Base-by-base conservation (phyloP, 2,329 filamentous ascomycete genomes). In the Penicillium brasilianum region DNA sequence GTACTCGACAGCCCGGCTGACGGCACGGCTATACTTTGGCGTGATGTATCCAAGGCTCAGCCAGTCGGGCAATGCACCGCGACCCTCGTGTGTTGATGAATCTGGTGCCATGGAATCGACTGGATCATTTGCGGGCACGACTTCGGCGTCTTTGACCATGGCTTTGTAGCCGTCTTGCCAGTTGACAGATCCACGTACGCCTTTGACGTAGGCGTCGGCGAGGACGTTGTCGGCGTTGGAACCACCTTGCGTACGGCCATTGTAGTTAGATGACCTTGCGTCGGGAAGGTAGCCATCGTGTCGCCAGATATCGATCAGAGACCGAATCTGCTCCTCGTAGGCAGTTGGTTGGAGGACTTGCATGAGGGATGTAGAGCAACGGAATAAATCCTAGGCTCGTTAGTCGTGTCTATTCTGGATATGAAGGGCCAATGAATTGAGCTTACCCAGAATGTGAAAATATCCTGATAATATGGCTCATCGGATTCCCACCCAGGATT, bases 391-490 rank as follows among this genome's bases (percentile, higher is more conserved):
- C 62, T 86, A 64, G 20, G 16, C 2, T 16, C 18, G 22, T 34
- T 84, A 10, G 36, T 54, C n/a, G 18, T 16, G 11, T 5, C 4
- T 8, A n/a, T 34, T 65, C 4, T 63, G 58, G 20, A 22, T 8
- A 58, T 28, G 25, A 18, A 14, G 36, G 7, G 9, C 3, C 3
- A 32, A 7, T 32, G 36, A n/a, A 11, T 37, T 10, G 13, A 5
- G 57, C 67, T 25, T 65, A 75, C 73, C 89, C 89, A 91, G 22
- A 89, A 83, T 0, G 89, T 91, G 69, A 90, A 90, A 16, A 88
- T 85, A 60, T 91, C 89, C 60, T 90, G 86, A 68, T 89, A 91
- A 69, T 90, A 90, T 1, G 89, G 88, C 72, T 91, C 89, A 0
- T 71, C 67, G 1, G 86, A 88, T 1, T 77, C 71, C 88, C 89